Percentiles rank a stretch among this genome's conserved stretches.
phyloP scores from a whole-genome alignment of 2,329 filamentous ascomycete genomes.

The Fusarium nisikadoi region DNA sequence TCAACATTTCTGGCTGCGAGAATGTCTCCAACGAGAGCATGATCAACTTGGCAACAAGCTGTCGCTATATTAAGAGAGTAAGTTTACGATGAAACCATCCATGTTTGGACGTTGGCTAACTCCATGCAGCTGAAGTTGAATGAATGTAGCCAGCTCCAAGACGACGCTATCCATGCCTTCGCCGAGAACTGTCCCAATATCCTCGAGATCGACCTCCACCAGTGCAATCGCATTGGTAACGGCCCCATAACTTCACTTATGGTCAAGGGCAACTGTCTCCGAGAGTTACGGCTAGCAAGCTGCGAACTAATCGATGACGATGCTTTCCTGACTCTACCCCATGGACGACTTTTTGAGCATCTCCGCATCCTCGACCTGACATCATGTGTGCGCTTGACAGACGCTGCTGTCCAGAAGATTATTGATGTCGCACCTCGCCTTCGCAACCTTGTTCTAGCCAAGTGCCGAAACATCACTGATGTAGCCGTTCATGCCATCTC shows the following conservation, averaged over 20 bases:
- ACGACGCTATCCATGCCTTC: slow-evolving; percentile 84
- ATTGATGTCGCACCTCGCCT: slow-evolving; percentile 86
- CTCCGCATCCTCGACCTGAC: slow-evolving; percentile 94
- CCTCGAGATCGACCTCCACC: slow-evolving; percentile 94
- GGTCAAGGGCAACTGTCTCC: slow-evolving; percentile 80
- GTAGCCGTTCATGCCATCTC: slow-evolving; percentile 87
- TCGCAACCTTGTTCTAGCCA: slow-evolving; percentile 91
- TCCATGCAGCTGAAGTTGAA: slow-evolving; percentile 85
- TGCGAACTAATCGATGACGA: slow-evolving; percentile 86
- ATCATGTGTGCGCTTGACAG: slow-evolving; percentile 84
- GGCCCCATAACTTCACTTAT: slow-evolving; percentile 85
- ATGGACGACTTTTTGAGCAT: slow-evolving; percentile 79
- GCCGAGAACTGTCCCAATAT: slow-evolving; percentile 90
- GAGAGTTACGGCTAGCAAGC: slow-evolving; percentile 87
- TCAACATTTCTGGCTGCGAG: slow-evolving; percentile 90
- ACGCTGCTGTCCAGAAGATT: slow-evolving; percentile 88
- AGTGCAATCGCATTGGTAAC: slow-evolving; percentile 84
- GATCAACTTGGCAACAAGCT: slow-evolving; percentile 81
- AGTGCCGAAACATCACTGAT: slow-evolving; percentile 94
- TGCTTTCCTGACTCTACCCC: slow-evolving; percentile 85
- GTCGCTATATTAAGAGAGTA: slow-evolving; percentile 87
- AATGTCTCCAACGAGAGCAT: slow-evolving; percentile 89
- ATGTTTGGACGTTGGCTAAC: slow-evolving; percentile 12
- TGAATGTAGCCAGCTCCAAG: slow-evolving; percentile 85
- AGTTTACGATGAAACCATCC: slow-evolving; percentile 44